phyloP scores from a whole-genome alignment of 1,284 basidiomycete species.

The Porogramme epimiltina region DNA sequence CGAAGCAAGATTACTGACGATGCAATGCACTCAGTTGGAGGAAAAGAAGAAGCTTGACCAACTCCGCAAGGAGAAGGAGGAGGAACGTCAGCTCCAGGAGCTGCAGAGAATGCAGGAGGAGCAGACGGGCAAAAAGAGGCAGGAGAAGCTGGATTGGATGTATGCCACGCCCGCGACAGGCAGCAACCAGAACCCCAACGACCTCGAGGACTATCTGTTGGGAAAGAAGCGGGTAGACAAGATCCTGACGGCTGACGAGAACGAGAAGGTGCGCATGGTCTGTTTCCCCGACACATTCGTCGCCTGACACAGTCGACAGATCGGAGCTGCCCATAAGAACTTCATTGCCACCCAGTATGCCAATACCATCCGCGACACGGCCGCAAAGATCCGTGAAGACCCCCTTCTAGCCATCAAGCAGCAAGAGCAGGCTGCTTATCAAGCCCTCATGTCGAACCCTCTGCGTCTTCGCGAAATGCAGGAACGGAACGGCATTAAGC shows the following conservation, averaged over 20 bases:
- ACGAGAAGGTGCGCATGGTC: constrained; percentile 67
- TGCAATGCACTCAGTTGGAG: constrained; percentile 67
- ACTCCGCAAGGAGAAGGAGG: constrained; percentile 95
- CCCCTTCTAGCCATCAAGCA: constrained; percentile 96
- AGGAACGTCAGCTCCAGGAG: constrained; percentile 95
- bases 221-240: constrained; percentile 99
- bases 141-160: constrained; percentile 98
- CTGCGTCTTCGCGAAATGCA: constrained; percentile 84
- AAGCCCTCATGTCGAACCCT: constrained; percentile 90
- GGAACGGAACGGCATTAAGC: constrained; percentile 73
- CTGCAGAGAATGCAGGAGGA: constrained; percentile 93
- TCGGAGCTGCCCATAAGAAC: constrained; percentile 84
- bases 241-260: constrained; percentile 87
- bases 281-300: not conserved
- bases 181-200: constrained; percentile 81
- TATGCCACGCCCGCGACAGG: constrained; percentile 93
- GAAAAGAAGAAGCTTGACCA: constrained; percentile 99
- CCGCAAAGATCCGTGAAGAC: constrained; percentile 94
- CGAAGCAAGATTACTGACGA: too few relatives aligned
- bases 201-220: constrained; percentile 94
- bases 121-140: constrained; percentile 91
- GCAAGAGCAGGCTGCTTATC: constrained; percentile 93
- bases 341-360: constrained; percentile 94
- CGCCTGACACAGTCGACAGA: constrained; percentile 37
- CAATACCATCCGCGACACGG: constrained; percentile 87